Evolutionary conservation across 1,284 basidiomycete genomes (phyloP).

Genomic region (Exobasidium cylindrosporum): DNA sequence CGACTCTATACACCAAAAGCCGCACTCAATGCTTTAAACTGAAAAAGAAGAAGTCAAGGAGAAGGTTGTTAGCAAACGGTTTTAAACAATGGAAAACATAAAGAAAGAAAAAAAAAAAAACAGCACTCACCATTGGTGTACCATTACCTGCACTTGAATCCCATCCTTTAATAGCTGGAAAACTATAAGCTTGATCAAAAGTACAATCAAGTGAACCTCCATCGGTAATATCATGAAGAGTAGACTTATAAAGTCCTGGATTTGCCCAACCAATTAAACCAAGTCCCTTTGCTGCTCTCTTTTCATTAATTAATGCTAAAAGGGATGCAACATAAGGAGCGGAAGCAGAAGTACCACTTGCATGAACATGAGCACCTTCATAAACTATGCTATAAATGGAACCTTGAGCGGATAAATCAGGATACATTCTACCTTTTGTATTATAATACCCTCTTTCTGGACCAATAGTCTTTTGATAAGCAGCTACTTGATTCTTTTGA

Average conservation of each 20-base stretch:
- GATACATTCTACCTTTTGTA: slow-evolving; percentile 16
- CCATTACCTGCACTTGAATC: slow-evolving; percentile 17
- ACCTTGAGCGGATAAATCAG: slow-evolving; percentile 21
- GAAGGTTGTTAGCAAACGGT: too few relatives aligned
- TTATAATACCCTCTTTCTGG: slow-evolving; percentile 18
- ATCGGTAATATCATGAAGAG: slow-evolving; percentile 22
- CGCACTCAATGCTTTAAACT: too few relatives aligned
- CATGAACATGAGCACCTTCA: not conserved
- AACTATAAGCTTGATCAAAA: slow-evolving; percentile 3
- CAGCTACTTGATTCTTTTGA: slow-evolving; percentile 12
- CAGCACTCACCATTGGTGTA: slow-evolving; percentile 11
- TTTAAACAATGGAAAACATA: too few relatives aligned
- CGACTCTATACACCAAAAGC: too few relatives aligned
- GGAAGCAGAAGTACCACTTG: slow-evolving; percentile 21
- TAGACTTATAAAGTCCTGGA: slow-evolving; percentile 19
- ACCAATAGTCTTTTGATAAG: slow-evolving; percentile 9
- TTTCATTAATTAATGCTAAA: slow-evolving; percentile 19
- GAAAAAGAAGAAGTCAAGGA: too few relatives aligned
- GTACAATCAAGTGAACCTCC: slow-evolving; percentile 16
- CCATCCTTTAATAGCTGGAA: slow-evolving; percentile 17
- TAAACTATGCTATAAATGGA: slow-evolving; percentile 6
- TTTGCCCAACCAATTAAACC: slow-evolving; percentile 18
- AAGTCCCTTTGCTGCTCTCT: slow-evolving; percentile 11
- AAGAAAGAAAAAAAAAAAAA: too few relatives aligned
- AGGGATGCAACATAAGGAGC: slow-evolving; percentile 15